A percentile compares a stretch with the other conserved stretches of the same genome.
phyloP scores from a whole-genome alignment of 2,329 filamentous ascomycete species.

The Hymenotorrendiella dingleyae region DNA sequence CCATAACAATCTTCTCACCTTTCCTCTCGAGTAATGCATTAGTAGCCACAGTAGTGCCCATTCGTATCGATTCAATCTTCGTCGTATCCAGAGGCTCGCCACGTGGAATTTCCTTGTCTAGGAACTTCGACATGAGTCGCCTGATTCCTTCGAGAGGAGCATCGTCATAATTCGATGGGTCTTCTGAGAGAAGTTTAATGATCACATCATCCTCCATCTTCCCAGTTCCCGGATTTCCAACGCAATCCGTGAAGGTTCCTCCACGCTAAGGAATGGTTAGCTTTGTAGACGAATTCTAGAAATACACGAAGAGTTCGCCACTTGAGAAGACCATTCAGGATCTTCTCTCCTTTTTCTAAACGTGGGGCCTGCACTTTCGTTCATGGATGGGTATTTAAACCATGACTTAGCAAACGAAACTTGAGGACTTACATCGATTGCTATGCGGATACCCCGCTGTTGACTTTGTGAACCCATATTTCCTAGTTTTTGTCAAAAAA shows the following conservation, averaged over 20 bases:
- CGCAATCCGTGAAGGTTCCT: constrained; percentile 89
- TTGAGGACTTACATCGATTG: constrained; percentile 41
- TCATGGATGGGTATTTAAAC: too few relatives aligned
- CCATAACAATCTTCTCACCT: constrained; percentile 63
- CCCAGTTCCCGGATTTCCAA: constrained; percentile 69
- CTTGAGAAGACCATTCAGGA: too few relatives aligned
- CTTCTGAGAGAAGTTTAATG: constrained; percentile 84
- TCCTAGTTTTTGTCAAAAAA: too few relatives aligned
- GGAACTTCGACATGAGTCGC: constrained; percentile 37
- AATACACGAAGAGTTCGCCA: too few relatives aligned
- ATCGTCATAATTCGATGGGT: constrained; percentile 85
- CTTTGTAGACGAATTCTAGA: too few relatives aligned
- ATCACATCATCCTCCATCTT: constrained; percentile 70
- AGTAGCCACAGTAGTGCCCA: constrained; percentile 71
- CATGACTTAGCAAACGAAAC: too few relatives aligned
- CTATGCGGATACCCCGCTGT: constrained; percentile 61
- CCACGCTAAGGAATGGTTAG: constrained; percentile 49
- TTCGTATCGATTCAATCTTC: constrained; percentile 63
- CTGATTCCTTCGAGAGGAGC: constrained; percentile 71
- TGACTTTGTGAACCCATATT: constrained; percentile 18
- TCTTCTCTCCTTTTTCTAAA: too few relatives aligned
- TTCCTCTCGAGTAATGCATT: constrained; percentile 71
- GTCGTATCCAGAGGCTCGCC: constrained; percentile 47
- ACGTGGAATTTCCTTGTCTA: constrained; percentile 40
- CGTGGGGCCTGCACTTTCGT: too few relatives aligned